A percentile compares a stretch with the other conserved stretches of the same genome.
Conservation (phyloP, 176 grass and related monocot species). For the Bolboschoenus planiculmis region DNA sequence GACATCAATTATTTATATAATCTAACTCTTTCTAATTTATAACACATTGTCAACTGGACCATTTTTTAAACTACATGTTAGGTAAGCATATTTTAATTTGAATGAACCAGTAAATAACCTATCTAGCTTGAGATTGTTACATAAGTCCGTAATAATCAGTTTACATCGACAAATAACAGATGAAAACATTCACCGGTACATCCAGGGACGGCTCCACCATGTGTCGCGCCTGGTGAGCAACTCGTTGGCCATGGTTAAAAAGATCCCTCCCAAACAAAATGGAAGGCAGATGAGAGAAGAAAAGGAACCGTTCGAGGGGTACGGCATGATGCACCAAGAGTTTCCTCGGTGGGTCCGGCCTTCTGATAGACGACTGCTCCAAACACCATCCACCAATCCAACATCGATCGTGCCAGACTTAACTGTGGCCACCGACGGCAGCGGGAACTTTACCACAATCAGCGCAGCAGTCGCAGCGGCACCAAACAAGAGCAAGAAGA, state of each 20-base stretch:
- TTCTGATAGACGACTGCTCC: constrained; percentile 53
- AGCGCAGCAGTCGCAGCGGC: constrained; percentile 60
- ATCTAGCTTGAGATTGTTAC: too few relatives aligned
- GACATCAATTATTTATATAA: too few relatives aligned
- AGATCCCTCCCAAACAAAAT: constrained; percentile 29
- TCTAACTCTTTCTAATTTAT: too few relatives aligned
- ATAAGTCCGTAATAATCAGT: too few relatives aligned
- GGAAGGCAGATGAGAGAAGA: background rate
- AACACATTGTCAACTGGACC: too few relatives aligned
- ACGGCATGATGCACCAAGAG: constrained; percentile 45
- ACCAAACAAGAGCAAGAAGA: constrained; percentile 35
- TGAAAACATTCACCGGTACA: constrained; percentile 25
- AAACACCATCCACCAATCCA: constrained; percentile 29
- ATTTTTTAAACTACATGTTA: too few relatives aligned
- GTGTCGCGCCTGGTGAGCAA: constrained; percentile 64
- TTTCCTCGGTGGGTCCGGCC: constrained; percentile 57
- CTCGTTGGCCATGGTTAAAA: constrained; percentile 77
- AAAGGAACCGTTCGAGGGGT: constrained; percentile 50
- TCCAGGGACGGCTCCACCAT: constrained; percentile 32
- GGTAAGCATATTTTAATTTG: too few relatives aligned
- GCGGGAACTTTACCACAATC: constrained; percentile 55
- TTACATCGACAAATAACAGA: background rate
- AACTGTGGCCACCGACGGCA: constrained; percentile 65
- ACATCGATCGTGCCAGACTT: constrained; percentile 15
- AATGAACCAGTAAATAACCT: too few relatives aligned